Percentiles rank a stretch among this genome's conserved stretches.
Evolutionary conservation across 305 asterid genomes (phyloP).

Genomic region (Coffea humblotiana): DNA sequence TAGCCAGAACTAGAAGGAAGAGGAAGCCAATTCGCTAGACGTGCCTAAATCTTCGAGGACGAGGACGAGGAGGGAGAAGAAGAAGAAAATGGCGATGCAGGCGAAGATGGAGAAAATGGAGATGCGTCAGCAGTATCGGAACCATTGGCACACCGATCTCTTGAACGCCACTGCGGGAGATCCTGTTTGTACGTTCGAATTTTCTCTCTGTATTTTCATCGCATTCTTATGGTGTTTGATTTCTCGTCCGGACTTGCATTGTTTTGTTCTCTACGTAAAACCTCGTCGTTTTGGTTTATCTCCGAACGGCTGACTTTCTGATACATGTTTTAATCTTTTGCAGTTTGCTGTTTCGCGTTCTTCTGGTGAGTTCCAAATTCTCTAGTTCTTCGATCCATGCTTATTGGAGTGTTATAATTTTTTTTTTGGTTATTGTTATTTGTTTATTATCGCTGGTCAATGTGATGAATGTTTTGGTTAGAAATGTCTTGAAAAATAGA

Average conservation of each 20-base stretch:
- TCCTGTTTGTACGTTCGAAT: slow-evolving; percentile 31
- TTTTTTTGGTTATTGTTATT: not conserved
- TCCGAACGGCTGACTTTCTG: not conserved
- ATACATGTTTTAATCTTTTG: slow-evolving; percentile 5
- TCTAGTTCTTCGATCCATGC: not conserved
- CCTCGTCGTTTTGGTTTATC: not conserved
- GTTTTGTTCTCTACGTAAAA: not conserved
- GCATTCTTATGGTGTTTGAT: not conserved
- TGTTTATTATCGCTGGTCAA: too few relatives aligned
- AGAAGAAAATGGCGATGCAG: not conserved
- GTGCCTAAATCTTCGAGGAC: too few relatives aligned
- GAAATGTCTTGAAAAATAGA: too few relatives aligned
- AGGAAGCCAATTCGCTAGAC: too few relatives aligned
- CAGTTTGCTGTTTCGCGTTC: slow-evolving; percentile 44
- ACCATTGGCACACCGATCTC: slow-evolving; percentile 41
- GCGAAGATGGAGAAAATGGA: not conserved
- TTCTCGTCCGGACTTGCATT: not conserved
- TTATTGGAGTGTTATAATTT: too few relatives aligned
- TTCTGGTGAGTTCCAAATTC: slow-evolving; percentile 35
- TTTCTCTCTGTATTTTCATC: not conserved
- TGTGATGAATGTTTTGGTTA: too few relatives aligned
- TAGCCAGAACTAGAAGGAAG: too few relatives aligned
- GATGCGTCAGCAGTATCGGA: not conserved
- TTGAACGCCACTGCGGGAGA: slow-evolving; percentile 24
- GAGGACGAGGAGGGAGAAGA: not conserved